Evolutionary conservation across 2,329 filamentous ascomycete species (phyloP).

Genomic region (Alternaria arborescens): DNA sequence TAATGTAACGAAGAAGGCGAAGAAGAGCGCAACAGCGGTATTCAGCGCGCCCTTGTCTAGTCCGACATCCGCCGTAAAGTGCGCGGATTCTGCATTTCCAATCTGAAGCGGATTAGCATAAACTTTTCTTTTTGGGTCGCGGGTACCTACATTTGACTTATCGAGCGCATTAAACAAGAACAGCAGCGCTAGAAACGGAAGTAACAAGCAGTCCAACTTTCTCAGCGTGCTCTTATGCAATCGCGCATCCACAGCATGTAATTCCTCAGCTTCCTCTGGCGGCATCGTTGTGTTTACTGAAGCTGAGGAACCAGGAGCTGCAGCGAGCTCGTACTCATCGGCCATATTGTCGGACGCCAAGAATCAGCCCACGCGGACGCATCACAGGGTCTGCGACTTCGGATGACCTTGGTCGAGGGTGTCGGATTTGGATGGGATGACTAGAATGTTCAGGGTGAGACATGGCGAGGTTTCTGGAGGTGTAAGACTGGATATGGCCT

Average conservation of each 20-base stretch:
- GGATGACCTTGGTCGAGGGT: conserved; percentile 3
- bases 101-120: conserved; percentile 42
- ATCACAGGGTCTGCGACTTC: conserved; percentile 18
- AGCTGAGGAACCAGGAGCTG: conserved; percentile 9
- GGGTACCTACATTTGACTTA: conserved; percentile 55
- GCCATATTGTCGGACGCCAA: conserved; percentile 26
- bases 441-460: not conserved
- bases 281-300: conserved; percentile 16
- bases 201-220: conserved; percentile 60
- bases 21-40: conserved; percentile 65
- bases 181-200: conserved; percentile 61
- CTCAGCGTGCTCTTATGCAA: conserved; percentile 52
- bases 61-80: conserved; percentile 66
- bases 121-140: not conserved
- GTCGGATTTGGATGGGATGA: not conserved
- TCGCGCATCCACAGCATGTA: conserved; percentile 2
- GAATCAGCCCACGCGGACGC: conserved; percentile 14
- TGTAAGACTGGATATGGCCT: not conserved
- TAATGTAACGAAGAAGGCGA: conserved; percentile 65
- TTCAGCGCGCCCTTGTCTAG: conserved; percentile 63
- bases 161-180: conserved; percentile 64
- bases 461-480: not conserved
- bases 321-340: conserved; percentile 23
- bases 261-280: conserved; percentile 15
- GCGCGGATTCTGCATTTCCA: conserved; percentile 65